Base-by-base conservation (phyloP, 768 basidiomycete species). In the Termitomyces sp. region DNA sequence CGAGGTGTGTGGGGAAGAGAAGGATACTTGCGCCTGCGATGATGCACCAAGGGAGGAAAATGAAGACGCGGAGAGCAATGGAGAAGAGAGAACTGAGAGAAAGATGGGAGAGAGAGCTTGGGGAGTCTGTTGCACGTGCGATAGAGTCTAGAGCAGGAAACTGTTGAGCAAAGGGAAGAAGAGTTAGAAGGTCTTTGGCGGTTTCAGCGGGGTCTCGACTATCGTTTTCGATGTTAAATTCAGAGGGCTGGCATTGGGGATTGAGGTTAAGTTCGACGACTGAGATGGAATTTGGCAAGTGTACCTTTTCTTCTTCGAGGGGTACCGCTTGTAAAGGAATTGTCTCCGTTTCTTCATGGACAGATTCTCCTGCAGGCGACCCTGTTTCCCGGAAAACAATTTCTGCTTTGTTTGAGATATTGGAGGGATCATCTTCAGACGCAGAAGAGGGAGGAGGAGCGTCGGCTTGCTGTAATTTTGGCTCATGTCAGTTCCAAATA, bases 11-110 rank as follows among this genome's bases (percentile, higher is more conserved):
- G 0, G 79, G 79, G 46, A 63, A 73, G 36, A 77, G 62, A 6
- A 78, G 52, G 48, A 81, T 76, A 14, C 71, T 64, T 4, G 71
- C 78, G 33, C 79, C 79, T n/a, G 79, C 76, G 34, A 71, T 65
- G 39, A 74, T 64, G 55, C 77, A 78, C 79, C 79, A 81, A 36
- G 79, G 79, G 0, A 81, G 51, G 59, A 81, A 79, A 22, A 72
- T 63, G 2, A 73, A 5, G 12, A 71, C 39, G 37, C 69, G 68
- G 33, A 71, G 53, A 22, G 69, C 52, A 44, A 67, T 53, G 33
- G 52, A 42, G 24, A 67, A 36, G 27, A 71, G 40, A 34, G 64
- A 58, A 13, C 42, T 55, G 30, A 40, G 27, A 43, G 59, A 52
- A 51, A 65, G 13, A 7, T 53, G 44, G 30, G 40, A n/a, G 18